Evolutionary conservation across 257 asterid genomes (phyloP).

Genomic region (Forsythia suspensa): DNA sequence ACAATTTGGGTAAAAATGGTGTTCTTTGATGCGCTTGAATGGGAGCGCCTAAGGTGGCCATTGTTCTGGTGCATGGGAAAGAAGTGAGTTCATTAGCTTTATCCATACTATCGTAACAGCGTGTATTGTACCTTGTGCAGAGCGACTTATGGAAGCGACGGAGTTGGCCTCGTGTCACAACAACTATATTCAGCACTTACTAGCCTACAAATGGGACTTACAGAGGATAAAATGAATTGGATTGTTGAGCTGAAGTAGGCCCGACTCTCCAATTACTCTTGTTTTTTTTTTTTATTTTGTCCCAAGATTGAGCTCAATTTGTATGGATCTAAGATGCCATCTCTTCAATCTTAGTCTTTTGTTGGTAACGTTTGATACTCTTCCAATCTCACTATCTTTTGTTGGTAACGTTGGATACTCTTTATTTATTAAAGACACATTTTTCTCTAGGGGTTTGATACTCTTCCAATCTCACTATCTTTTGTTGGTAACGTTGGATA

Average conservation of each 20-base stretch:
- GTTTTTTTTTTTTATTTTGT: slow-evolving; percentile 12
- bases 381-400: no score
- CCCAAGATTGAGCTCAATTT: neutral
- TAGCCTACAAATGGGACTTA: slow-evolving; percentile 85
- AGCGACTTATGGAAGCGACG: slow-evolving; percentile 64
- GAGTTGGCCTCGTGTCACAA: slow-evolving; percentile 78
- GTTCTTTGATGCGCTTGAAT: neutral
- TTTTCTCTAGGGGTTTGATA: no score
- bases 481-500: no score
- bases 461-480: neutral
- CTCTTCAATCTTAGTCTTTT: neutral
- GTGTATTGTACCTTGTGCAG: slow-evolving; percentile 33
- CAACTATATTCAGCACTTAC: slow-evolving; percentile 82
- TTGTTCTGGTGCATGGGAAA: neutral
- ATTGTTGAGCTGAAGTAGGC: slow-evolving; percentile 59
- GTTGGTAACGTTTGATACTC: neutral
- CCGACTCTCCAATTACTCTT: neutral
- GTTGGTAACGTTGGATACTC: no score
- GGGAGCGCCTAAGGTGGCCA: neutral
- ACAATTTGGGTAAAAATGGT: neutral
- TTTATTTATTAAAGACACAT: no score
- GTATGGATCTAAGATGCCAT: neutral
- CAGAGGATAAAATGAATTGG: slow-evolving; percentile 84
- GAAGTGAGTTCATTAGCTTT: neutral
- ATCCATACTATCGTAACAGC: neutral